phyloP scores from a whole-genome alignment of 192 early-diverging fungal genomes.

The Coemansia sp. region DNA sequence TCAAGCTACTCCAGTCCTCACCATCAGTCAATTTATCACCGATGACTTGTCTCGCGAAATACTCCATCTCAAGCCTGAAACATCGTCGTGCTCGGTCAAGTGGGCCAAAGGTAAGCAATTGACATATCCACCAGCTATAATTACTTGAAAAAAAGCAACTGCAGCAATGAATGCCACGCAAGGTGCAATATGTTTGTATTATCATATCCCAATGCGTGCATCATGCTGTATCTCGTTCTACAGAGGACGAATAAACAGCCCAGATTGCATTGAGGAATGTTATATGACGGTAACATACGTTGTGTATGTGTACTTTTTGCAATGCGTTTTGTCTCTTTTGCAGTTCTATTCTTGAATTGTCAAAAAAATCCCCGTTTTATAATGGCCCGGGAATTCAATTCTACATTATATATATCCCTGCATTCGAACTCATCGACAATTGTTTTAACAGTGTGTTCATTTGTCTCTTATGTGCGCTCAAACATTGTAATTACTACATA shows the following conservation, averaged over 20 bases:
- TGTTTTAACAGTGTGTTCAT: background rate
- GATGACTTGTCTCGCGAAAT: slow-evolving; percentile 37
- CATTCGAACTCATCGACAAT: background rate
- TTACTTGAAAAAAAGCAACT: too few species aligned
- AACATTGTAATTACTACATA: background rate
- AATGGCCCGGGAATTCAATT: slow-evolving; percentile 10
- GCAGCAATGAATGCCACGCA: too few species aligned
- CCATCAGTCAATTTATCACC: slow-evolving; percentile 4
- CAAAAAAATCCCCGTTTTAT: background rate
- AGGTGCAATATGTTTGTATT: too few species aligned
- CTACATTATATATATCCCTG: slow-evolving; percentile 1
- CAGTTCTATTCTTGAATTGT: too few species aligned
- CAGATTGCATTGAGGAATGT: too few species aligned
- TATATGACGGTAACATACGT: too few species aligned
- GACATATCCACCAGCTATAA: background rate
- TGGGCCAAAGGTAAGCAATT: slow-evolving; percentile 44
- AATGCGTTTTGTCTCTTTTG: too few species aligned
- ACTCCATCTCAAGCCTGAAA: slow-evolving; percentile 20
- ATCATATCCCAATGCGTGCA: too few species aligned
- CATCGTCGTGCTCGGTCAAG: slow-evolving; percentile 31
- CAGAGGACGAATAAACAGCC: too few species aligned
- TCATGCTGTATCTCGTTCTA: too few species aligned
- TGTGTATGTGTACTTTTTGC: too few species aligned
- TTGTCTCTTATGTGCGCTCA: slow-evolving; percentile 1
- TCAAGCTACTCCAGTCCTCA: background rate